These are phyloP conservation scores for Penicillium arizonense DNA, from an alignment of 495 filamentous ascomycete species.

Conservation along the genomic window DNA sequence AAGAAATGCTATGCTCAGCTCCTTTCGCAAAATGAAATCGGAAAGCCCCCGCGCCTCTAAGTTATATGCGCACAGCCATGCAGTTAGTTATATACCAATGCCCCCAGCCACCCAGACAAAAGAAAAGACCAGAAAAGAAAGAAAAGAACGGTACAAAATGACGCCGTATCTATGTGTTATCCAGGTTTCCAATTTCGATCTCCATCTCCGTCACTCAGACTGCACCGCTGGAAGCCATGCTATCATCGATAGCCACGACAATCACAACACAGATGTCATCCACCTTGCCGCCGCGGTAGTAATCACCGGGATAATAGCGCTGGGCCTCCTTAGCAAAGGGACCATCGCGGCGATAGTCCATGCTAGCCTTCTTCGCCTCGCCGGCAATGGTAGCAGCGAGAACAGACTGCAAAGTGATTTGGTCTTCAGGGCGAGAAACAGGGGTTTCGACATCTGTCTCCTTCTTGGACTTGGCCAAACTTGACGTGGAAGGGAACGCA, in stretches of 20 bases:
- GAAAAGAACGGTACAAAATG: neutral
- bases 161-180: neutral
- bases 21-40: neutral
- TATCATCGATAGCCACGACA: constrained; percentile 60
- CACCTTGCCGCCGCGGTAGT: constrained; percentile 82
- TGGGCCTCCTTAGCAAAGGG: constrained; percentile 95
- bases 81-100: neutral
- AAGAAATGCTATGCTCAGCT: neutral
- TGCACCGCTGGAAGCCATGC: constrained; percentile 1
- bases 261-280: constrained; percentile 88
- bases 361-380: constrained; percentile 81
- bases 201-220: neutral
- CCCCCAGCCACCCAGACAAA: neutral
- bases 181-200: neutral
- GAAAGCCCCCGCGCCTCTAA: neutral
- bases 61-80: constrained; percentile 7
- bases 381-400: constrained; percentile 72
- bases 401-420: constrained; percentile 63
- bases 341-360: constrained; percentile 74
- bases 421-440: neutral
- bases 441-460: neutral
- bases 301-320: constrained; percentile 77
- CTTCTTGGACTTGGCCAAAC: constrained; percentile 17
- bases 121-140: neutral
- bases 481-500: constrained; percentile 19